phyloP scores from a whole-genome alignment of 106 monocot species.

The Triglochin maritima region DNA sequence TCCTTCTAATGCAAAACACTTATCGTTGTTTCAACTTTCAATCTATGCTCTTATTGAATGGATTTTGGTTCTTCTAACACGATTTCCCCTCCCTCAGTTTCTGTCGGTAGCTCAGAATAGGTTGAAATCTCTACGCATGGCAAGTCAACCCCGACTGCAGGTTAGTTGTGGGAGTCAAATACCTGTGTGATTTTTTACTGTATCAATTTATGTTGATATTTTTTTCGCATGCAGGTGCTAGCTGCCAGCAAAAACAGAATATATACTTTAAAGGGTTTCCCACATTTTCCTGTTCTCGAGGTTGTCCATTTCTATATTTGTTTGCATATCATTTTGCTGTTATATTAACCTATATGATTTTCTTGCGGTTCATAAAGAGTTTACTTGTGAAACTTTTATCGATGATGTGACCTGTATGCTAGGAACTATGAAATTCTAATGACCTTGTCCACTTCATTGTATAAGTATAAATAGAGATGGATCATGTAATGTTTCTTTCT shows the following conservation, averaged over 20 bases:
- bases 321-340: not conserved
- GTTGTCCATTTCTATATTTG: conserved; percentile 20
- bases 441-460: too few relatives aligned
- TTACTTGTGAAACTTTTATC: too few relatives aligned
- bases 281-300: conserved; percentile 81
- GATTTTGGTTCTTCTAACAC: too few relatives aligned
- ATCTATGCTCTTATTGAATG: too few relatives aligned
- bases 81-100: conserved; percentile 54
- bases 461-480: too few relatives aligned
- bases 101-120: conserved; percentile 94
- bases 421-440: too few relatives aligned
- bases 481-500: too few relatives aligned
- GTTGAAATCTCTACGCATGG: conserved; percentile 80
- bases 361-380: too few relatives aligned
- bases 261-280: conserved; percentile 78
- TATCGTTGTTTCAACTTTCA: too few relatives aligned
- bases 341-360: too few relatives aligned
- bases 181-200: not conserved
- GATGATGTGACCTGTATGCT: too few relatives aligned
- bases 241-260: conserved; percentile 97
- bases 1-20: too few relatives aligned
- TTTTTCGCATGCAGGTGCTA: conserved; percentile 42
- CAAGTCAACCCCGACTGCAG: conserved; percentile 87
- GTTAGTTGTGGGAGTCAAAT: conserved; percentile 10
- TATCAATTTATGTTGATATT: conserved; percentile 1